Conservation (phyloP, 1,284 basidiomycete species). For the Earliella scabrosa region DNA sequence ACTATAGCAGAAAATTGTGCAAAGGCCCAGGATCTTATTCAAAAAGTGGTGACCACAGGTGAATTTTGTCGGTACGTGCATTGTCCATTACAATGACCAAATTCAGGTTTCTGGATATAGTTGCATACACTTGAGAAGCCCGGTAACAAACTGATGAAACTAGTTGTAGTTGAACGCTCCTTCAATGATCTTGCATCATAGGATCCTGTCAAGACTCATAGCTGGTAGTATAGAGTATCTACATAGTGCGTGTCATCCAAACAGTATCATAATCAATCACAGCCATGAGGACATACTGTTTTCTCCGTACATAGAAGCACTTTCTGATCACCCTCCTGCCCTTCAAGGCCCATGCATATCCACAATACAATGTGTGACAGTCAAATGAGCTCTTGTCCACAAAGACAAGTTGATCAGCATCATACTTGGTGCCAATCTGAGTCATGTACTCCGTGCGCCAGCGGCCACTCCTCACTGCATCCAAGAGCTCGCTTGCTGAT, state of each 20-base stretch:
- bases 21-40: too few relatives aligned
- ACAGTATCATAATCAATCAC: too few relatives aligned
- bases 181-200: slow-evolving; percentile 23
- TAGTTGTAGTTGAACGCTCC: slow-evolving; percentile 26
- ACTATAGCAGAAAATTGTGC: too few relatives aligned
- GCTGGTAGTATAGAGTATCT: slow-evolving; percentile 42
- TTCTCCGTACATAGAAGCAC: slow-evolving; percentile 30
- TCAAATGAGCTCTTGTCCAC: slow-evolving; percentile 37
- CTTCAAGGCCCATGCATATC: slow-evolving; percentile 27
- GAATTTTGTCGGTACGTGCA: slow-evolving; percentile 36
- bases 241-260: slow-evolving; percentile 10
- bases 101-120: slow-evolving; percentile 29
- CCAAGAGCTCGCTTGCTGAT: slow-evolving; percentile 17
- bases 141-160: slow-evolving; percentile 35
- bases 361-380: slow-evolving; percentile 16
- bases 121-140: slow-evolving; percentile 36
- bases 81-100: slow-evolving; percentile 42
- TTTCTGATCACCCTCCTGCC: slow-evolving; percentile 23
- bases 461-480: slow-evolving; percentile 23
- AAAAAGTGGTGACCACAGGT: too few relatives aligned
- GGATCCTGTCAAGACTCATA: slow-evolving; percentile 34
- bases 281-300: slow-evolving; percentile 29
- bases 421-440: slow-evolving; percentile 28
- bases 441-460: slow-evolving; percentile 23
- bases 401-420: slow-evolving; percentile 36